Conservation (phyloP, 345 rosid species). For the Eucalyptus tenuipes region DNA sequence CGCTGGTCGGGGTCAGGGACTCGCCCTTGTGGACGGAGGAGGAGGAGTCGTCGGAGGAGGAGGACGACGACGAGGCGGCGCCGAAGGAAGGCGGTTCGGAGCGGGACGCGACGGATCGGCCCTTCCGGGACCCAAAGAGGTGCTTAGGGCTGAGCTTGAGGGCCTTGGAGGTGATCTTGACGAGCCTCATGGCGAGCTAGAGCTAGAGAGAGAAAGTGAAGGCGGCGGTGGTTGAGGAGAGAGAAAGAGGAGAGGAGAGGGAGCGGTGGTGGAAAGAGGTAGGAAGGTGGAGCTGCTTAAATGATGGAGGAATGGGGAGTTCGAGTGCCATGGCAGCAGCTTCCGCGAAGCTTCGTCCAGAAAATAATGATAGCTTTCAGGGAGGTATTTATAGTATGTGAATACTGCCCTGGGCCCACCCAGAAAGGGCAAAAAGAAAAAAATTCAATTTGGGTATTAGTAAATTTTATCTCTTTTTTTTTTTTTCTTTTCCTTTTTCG, state of each 20-base stretch:
- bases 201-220: neutral
- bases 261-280: neutral
- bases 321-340: conserved; percentile 41
- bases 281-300: conserved; percentile 27
- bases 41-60: conserved; percentile 30
- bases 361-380: neutral
- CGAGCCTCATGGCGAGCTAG: neutral
- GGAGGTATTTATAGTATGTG: neutral
- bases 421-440: fast-evolving
- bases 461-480: neutral
- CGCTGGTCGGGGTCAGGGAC: conserved; percentile 56
- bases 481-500: neutral
- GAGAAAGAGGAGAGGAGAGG: conserved; percentile 6
- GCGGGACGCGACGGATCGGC: neutral
- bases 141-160: conserved; percentile 51
- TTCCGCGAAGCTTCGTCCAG: conserved; percentile 71
- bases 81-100: neutral
- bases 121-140: conserved; percentile 36
- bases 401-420: neutral
- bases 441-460: neutral
- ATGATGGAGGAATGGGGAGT: conserved; percentile 15
- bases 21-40: conserved; percentile 1
- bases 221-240: neutral
- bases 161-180: conserved; percentile 30
- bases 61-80: conserved; percentile 51